A percentile compares a stretch with the other conserved stretches of the same genome.
Evolutionary conservation across 441 rosid species (phyloP).

Genomic region (Pelargonium australe): DNA sequence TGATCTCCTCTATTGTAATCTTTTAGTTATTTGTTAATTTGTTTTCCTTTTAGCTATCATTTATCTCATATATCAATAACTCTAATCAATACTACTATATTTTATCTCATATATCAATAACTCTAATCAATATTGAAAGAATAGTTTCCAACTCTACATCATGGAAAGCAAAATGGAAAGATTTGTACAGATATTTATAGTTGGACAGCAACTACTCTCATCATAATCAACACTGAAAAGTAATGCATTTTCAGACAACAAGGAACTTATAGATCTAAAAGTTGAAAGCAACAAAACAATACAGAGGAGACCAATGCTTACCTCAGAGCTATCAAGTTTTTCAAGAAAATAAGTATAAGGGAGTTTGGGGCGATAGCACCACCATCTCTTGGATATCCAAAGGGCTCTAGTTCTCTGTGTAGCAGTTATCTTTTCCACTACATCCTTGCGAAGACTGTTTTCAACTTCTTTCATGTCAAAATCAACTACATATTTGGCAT

Average conservation of each 20-base stretch:
- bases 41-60: too few relatives aligned
- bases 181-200: background rate
- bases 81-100: too few relatives aligned
- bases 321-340: slow-evolving; percentile 90
- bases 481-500: slow-evolving; percentile 73
- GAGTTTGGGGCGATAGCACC: slow-evolving; percentile 91
- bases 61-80: too few relatives aligned
- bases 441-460: slow-evolving; percentile 83
- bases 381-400: slow-evolving; percentile 99
- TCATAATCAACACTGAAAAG: background rate
- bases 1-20: background rate
- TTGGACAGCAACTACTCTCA: background rate
- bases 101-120: too few relatives aligned
- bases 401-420: slow-evolving; percentile 69
- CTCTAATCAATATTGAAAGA: slow-evolving; percentile 1
- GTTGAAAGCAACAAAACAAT: slow-evolving; percentile 8
- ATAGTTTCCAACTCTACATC: background rate
- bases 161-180: background rate
- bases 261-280: slow-evolving; percentile 8
- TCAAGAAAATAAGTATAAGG: slow-evolving; percentile 90
- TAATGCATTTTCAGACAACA: slow-evolving; percentile 3
- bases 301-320: slow-evolving; percentile 22
- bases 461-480: slow-evolving; percentile 98
- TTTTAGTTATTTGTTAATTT: too few relatives aligned
- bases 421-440: slow-evolving; percentile 49